A percentile compares a stretch with the other conserved stretches of the same genome.
These are phyloP conservation scores for Ophiosphaerella narmari DNA, from an alignment of 2,329 filamentous ascomycete species.

Conservation along the genomic window DNA sequence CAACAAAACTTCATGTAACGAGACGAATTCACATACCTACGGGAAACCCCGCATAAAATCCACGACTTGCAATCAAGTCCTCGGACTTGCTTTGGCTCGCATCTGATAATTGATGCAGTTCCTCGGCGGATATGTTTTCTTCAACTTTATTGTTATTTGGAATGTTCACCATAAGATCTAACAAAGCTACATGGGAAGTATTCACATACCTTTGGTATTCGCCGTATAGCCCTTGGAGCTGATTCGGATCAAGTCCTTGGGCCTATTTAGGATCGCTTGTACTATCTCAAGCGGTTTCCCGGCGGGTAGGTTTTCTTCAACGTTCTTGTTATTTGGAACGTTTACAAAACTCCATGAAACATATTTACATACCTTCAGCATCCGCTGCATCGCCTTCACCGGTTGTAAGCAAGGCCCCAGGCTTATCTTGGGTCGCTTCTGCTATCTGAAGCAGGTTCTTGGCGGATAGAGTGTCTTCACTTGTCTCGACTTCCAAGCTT, in stretches of 20 bases:
- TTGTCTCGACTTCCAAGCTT: no score
- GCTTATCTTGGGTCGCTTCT: conserved; percentile 24
- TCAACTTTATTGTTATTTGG: not conserved
- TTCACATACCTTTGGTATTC: not conserved
- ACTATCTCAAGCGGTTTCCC: conserved; percentile 32
- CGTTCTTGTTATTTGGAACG: not conserved
- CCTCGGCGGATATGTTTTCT: conserved; percentile 25
- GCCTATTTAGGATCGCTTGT: conserved; percentile 24
- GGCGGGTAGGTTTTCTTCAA: conserved; percentile 18
- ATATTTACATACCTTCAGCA: not conserved
- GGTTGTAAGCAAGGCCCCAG: conserved; percentile 19
- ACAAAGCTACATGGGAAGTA: no score
- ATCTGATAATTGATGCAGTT: conserved; percentile 33
- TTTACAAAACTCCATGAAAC: no score
- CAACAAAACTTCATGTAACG: no score
- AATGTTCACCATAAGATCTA: not conserved
- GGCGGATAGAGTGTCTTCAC: conserved; percentile 17
- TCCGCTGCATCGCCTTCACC: conserved; percentile 1
- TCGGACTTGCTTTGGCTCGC: conserved; percentile 26
- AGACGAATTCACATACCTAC: not conserved
- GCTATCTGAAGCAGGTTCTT: conserved; percentile 32
- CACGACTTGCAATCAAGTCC: conserved; percentile 12
- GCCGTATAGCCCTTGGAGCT: conserved; percentile 1
- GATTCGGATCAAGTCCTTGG: conserved; percentile 19
- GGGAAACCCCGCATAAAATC: not conserved